Evolutionary conservation across 129 eudicot species (phyloP).

Genomic region (Dittrichia graveolens): DNA sequence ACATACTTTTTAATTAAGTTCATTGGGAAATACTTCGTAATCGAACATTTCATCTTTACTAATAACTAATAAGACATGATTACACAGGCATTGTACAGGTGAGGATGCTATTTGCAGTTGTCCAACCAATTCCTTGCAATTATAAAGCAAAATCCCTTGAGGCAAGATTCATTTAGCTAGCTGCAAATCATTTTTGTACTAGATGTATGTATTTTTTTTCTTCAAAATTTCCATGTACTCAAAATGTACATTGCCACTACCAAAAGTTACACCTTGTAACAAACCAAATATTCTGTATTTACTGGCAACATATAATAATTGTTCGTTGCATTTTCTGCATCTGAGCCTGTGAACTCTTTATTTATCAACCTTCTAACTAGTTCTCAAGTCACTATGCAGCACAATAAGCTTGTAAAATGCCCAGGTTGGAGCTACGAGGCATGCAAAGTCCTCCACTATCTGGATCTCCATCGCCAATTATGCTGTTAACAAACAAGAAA

Average conservation of each 20-base stretch:
- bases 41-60: not conserved
- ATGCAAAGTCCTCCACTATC: constrained; percentile 32
- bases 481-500: constrained; percentile 57
- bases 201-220: constrained; percentile 16
- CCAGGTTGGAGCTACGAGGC: constrained; percentile 43
- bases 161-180: constrained; percentile 9
- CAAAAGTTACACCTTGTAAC: constrained; percentile 35
- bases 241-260: constrained; percentile 38
- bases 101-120: constrained; percentile 23
- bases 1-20: not conserved
- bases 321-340: constrained; percentile 6
- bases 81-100: constrained; percentile 37
- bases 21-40: not conserved
- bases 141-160: constrained; percentile 1
- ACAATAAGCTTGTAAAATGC: constrained; percentile 37
- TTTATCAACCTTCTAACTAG: constrained; percentile 17
- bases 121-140: not conserved
- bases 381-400: constrained; percentile 40
- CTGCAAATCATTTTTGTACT: constrained; percentile 12
- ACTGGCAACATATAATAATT: constrained; percentile 32
- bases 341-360: constrained; percentile 23
- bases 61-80: constrained; percentile 2
- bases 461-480: constrained; percentile 33
- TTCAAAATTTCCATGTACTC: constrained; percentile 28
- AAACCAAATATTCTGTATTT: constrained; percentile 31